Conservation (phyloP, 2,329 filamentous ascomycete species). For the Chaetomiaceae sp. region DNA sequence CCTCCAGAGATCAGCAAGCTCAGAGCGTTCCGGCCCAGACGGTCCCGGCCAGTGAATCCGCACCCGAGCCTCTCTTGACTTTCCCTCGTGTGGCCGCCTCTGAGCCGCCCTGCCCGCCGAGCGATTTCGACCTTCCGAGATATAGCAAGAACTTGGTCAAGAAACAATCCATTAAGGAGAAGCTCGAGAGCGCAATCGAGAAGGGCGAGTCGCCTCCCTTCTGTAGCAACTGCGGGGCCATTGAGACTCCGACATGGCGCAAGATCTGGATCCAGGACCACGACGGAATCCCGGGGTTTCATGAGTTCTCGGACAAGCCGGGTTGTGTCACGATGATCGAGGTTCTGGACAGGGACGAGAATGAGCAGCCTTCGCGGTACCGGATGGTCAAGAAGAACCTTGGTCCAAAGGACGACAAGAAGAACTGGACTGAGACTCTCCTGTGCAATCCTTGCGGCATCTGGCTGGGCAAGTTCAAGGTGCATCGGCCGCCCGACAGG, state of each 20-base stretch:
- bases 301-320: slow-evolving; percentile 68
- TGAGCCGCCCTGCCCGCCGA: slow-evolving; percentile 36
- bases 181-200: slow-evolving; percentile 60
- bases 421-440: slow-evolving; percentile 64
- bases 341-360: slow-evolving; percentile 56
- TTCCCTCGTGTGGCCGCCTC: slow-evolving; percentile 27
- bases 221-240: slow-evolving; percentile 89
- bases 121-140: slow-evolving; percentile 44
- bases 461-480: slow-evolving; percentile 86
- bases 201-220: slow-evolving; percentile 81
- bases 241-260: slow-evolving; percentile 94
- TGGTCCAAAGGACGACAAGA: slow-evolving; percentile 57
- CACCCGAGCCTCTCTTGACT: slow-evolving; percentile 29
- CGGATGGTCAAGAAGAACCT: slow-evolving; percentile 75
- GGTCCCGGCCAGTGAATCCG: slow-evolving; percentile 46
- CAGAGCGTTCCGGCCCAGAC: slow-evolving; percentile 33
- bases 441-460: slow-evolving; percentile 93
- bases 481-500: slow-evolving; percentile 74
- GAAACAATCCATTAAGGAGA: slow-evolving; percentile 58
- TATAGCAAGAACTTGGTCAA: slow-evolving; percentile 61
- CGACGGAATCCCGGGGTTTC: slow-evolving; percentile 63
- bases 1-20: slow-evolving; percentile 22
- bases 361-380: slow-evolving; percentile 61
- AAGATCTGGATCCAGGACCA: slow-evolving; percentile 82
- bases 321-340: slow-evolving; percentile 72